Base-by-base conservation (phyloP, 805 yeast genomes). In the Maudiozyma saulgeensis region DNA sequence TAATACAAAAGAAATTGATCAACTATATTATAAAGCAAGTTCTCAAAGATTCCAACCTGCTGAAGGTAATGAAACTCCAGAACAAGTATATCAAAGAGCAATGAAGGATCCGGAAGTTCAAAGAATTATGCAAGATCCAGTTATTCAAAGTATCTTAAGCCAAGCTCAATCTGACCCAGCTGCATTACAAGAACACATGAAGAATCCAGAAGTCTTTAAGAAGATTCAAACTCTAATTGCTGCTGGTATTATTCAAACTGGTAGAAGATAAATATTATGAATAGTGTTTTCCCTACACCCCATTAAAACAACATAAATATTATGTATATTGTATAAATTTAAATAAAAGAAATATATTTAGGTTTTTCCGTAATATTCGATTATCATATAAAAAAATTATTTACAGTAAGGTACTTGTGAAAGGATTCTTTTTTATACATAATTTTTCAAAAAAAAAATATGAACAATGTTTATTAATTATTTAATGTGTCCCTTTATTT, bases 121-220 rank as follows among this genome's bases (percentile, higher is more conserved):
- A 49, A 76, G 81, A 46, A 89, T 91, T 54, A 75, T 93, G 70
- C 88, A 85, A 67, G 96, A 90, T 65, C 96, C 97, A 12, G 89
- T 91, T 41, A 91, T 93, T 97, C 93, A 89, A 72, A 83, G 91
- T 49, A 93, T 93, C 56, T 76, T 93, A 66, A 84, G 80, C 58
- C 99, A 93, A 72, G 98, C 98, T 18, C 86, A 84, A 68, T 87
- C 81, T 52, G 86, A 93, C 66, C 99, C 99, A 46, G 96, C 96
- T 43, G 98, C 98, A 49, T 77, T 93, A 59, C 95, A 87, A 67
- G 97, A 91, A 61, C 99, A 93, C 71, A 89, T 93, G 96, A 86
- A 81, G 76, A 93, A 93, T 71, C 98, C 99, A 40, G 95, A 82
- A 53, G 86, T 93, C 46, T 79, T 82, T 63, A 83, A 82, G 68